Percentiles rank a stretch among this genome's conserved stretches.
phyloP scores from a whole-genome alignment of 805 yeast species.

The Myxozyma nipponensis region DNA sequence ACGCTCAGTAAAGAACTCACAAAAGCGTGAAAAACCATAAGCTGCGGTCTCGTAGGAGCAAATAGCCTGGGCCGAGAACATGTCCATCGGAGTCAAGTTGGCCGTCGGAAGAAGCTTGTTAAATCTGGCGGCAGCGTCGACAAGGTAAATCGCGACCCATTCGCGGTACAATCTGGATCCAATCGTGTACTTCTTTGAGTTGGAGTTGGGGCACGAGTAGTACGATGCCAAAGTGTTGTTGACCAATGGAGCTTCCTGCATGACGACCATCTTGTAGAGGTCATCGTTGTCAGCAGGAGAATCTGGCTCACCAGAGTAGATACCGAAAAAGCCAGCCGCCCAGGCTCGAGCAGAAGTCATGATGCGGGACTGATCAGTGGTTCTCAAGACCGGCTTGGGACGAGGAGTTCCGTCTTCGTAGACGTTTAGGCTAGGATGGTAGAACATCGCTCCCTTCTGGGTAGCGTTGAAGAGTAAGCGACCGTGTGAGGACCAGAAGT shows the following conservation, averaged over 20 bases:
- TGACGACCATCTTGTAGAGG: conserved; percentile 37
- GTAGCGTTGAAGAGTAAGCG: conserved; percentile 37
- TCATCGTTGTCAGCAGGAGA: conserved; percentile 31
- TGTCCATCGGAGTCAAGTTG: conserved; percentile 51
- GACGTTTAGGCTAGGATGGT: conserved; percentile 33
- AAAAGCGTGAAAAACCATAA: conserved; percentile 61
- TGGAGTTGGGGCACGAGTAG: conserved; percentile 39
- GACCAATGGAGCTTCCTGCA: conserved; percentile 34
- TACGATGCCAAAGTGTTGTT: conserved; percentile 42
- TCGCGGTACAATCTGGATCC: conserved; percentile 33
- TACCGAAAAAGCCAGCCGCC: conserved; percentile 45
- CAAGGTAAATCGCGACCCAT: conserved; percentile 46
- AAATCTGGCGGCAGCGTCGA: conserved; percentile 55
- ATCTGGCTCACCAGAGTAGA: conserved; percentile 35
- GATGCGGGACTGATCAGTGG: conserved; percentile 42
- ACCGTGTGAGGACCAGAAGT: conserved; percentile 44
- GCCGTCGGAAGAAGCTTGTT: conserved; percentile 47
- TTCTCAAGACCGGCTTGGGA: conserved; percentile 38
- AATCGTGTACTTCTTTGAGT: conserved; percentile 27
- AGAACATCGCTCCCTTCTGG: conserved; percentile 31
- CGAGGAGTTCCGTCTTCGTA: conserved; percentile 36
- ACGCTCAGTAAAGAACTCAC: conserved; percentile 62
- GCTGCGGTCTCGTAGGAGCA: conserved; percentile 77
- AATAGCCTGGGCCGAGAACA: conserved; percentile 50
- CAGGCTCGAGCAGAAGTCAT: conserved; percentile 42